phyloP scores from a whole-genome alignment of 2,329 filamentous ascomycete genomes.

The Cryoendolithus antarcticus region DNA sequence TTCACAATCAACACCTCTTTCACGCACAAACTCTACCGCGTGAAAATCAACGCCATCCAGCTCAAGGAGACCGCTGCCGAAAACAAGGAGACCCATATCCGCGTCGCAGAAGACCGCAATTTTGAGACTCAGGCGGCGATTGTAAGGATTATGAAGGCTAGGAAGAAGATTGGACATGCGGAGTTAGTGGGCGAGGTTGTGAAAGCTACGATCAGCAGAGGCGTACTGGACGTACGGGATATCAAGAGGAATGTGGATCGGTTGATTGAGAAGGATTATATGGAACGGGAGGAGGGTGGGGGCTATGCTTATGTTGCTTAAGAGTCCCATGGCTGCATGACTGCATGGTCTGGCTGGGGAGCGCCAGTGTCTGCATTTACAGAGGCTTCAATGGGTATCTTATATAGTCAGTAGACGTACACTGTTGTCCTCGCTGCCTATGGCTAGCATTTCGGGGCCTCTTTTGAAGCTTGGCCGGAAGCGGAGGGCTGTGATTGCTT shows the following conservation, averaged over 20 bases:
- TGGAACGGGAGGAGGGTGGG: conserved; percentile 64
- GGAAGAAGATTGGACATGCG: conserved; percentile 75
- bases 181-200: conserved; percentile 88
- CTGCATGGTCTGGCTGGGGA: not conserved
- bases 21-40: conserved; percentile 66
- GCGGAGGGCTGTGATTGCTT: too few species aligned
- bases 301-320: conserved; percentile 36
- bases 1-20: conserved; percentile 75
- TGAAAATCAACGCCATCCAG: conserved; percentile 99
- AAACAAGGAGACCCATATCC: conserved; percentile 85
- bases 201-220: conserved; percentile 72
- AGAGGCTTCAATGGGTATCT: not conserved
- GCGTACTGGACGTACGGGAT: conserved; percentile 69
- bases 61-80: conserved; percentile 91
- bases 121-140: conserved; percentile 97
- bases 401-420: not conserved
- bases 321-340: not conserved
- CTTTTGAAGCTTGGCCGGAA: too few species aligned
- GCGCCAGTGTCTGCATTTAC: not conserved
- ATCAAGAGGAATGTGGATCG: conserved; percentile 98
- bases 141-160: conserved; percentile 91
- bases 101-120: conserved; percentile 76
- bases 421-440: too few species aligned
- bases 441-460: too few species aligned
- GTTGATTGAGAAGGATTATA: conserved; percentile 88